phyloP scores from a whole-genome alignment of 2,329 filamentous ascomycete species.

The Fusarium acutatum region DNA sequence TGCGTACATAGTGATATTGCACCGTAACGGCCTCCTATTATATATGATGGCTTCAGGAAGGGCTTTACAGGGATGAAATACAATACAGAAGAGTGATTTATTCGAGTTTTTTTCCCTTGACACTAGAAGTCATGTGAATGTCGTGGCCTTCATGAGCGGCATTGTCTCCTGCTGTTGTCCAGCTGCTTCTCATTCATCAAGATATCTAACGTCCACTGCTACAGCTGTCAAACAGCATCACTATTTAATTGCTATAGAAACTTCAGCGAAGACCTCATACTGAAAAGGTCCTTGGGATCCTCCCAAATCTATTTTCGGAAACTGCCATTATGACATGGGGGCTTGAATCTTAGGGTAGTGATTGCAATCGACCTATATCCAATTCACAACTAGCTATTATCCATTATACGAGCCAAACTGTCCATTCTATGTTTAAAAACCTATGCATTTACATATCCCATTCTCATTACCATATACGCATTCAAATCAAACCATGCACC shows the following conservation, averaged over 20 bases:
- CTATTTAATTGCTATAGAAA: not conserved
- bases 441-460: not conserved
- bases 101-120: not conserved
- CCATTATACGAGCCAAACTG: not conserved
- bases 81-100: not conserved
- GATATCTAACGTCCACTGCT: not conserved
- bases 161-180: not conserved
- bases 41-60: not conserved
- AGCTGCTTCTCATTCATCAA: not conserved
- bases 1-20: not conserved
- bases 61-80: not conserved
- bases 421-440: not conserved
- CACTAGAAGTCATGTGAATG: not conserved
- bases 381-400: not conserved
- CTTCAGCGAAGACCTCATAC: not conserved
- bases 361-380: not conserved
- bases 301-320: not conserved
- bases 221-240: not conserved
- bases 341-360: not conserved
- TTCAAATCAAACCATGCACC: not conserved
- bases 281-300: not conserved
- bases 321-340: no score
- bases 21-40: not conserved
- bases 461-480: constrained; percentile 18
- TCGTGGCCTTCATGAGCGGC: not conserved